A percentile compares a stretch with the other conserved stretches of the same genome.
phyloP scores from a whole-genome alignment of 345 rosid species.

The Citrus medica region DNA sequence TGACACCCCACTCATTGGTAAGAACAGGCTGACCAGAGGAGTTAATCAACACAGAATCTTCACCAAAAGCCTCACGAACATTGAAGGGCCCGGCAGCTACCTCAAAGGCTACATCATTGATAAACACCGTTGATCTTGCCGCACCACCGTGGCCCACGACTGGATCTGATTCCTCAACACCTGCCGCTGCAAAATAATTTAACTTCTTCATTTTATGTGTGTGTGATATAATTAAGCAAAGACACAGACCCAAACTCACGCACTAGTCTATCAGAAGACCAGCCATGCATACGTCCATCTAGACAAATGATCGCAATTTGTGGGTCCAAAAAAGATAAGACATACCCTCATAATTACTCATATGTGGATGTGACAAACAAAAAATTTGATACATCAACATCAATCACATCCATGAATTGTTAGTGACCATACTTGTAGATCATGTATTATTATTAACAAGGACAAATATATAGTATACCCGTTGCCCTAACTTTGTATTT shows the following conservation, averaged over 20 bases:
- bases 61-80: conserved; percentile 86
- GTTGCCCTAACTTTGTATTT: not conserved
- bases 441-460: not conserved
- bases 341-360: not conserved
- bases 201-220: not conserved
- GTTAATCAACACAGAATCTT: conserved; percentile 63
- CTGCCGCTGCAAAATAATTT: conserved; percentile 21
- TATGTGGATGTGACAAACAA: not conserved
- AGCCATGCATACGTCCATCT: conserved; percentile 50
- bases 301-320: conserved; percentile 22
- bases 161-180: conserved; percentile 21
- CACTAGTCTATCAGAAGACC: conserved; percentile 23
- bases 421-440: not conserved
- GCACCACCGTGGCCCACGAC: conserved; percentile 14
- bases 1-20: conserved; percentile 79
- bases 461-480: not conserved
- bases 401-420: conserved; percentile 12
- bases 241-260: not conserved
- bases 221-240: not conserved
- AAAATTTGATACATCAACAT: conserved; percentile 14
- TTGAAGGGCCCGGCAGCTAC: conserved; percentile 67
- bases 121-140: conserved; percentile 58
- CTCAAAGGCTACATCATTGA: conserved; percentile 87
- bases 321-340: conserved; percentile 7
- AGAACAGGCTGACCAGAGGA: conserved; percentile 78